Evolutionary conservation across 2,329 filamentous ascomycete species (phyloP).

Genomic region (Lasiodiplodia theobromae): DNA sequence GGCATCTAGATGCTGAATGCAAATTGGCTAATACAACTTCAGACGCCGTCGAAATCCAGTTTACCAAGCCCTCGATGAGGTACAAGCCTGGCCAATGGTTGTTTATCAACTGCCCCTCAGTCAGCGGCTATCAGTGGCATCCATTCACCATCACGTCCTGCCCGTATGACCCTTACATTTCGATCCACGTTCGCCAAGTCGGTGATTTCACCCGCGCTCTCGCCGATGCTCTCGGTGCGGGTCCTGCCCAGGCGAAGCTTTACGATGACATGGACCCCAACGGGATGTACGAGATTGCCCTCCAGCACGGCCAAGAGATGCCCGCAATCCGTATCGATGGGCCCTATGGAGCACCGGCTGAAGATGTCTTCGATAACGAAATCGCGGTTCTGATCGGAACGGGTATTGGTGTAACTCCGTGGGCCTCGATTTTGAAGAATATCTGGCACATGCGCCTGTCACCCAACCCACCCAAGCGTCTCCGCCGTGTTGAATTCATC

Average conservation of each 20-base stretch:
- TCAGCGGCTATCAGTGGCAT: conserved; percentile 94
- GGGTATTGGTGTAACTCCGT: conserved; percentile 86
- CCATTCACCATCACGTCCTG: conserved; percentile 98
- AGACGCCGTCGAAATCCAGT: conserved; percentile 97
- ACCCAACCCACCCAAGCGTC: conserved; percentile 85
- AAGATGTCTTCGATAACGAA: conserved; percentile 96
- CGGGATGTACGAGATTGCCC: conserved; percentile 97
- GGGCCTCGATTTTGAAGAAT: conserved; percentile 90
- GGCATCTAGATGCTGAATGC: conserved; percentile 11
- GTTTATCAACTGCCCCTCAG: conserved; percentile 89
- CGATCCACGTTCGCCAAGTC: conserved; percentile 92
- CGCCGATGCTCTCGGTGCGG: conserved; percentile 94
- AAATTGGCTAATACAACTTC: neutral
- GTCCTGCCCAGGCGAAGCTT: conserved; percentile 83
- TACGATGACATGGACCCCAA: conserved; percentile 90
- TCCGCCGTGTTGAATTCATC: conserved; percentile 96
- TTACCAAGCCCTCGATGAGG: conserved; percentile 92
- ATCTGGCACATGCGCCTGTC: conserved; percentile 95
- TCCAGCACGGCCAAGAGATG: conserved; percentile 93
- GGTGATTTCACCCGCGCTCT: conserved; percentile 94
- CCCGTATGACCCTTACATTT: conserved; percentile 93
- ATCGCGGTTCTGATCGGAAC: conserved; percentile 86
- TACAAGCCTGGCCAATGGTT: conserved; percentile 99
- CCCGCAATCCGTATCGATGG: conserved; percentile 89
- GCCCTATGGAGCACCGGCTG: conserved; percentile 93